Evolutionary conservation across 129 eudicot species (phyloP).

Genomic region (Arctium lappa): DNA sequence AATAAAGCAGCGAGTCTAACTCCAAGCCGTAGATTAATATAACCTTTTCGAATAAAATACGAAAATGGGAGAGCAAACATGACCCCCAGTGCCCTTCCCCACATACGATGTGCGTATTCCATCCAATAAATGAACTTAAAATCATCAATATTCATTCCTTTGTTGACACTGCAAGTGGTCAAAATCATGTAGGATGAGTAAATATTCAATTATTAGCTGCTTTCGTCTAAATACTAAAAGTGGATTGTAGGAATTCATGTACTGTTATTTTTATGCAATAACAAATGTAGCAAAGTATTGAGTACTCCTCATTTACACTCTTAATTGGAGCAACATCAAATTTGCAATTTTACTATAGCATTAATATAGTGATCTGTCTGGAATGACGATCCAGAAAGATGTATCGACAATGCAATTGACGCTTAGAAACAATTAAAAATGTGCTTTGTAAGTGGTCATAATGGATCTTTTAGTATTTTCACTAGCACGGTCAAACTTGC

Average conservation of each 20-base stretch:
- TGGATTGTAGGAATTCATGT: background rate
- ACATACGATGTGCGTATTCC: constrained; percentile 99
- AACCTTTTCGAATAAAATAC: constrained; percentile 85
- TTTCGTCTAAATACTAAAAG: background rate
- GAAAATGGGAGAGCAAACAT: constrained; percentile 97
- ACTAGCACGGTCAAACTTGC: background rate
- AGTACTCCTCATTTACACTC: constrained; percentile 19
- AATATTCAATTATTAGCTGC: background rate
- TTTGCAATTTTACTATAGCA: constrained; percentile 32
- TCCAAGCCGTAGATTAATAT: constrained; percentile 70
- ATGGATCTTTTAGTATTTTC: background rate
- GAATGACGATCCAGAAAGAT: constrained; percentile 40
- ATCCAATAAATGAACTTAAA: constrained; percentile 98
- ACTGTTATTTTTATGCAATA: background rate
- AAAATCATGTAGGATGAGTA: constrained; percentile 18
- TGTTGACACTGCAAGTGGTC: constrained; percentile 63
- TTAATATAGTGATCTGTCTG: constrained; percentile 36
- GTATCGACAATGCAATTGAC: constrained; percentile 33
- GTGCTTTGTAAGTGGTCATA: background rate
- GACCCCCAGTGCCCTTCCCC: constrained; percentile 97
- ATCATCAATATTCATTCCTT: constrained; percentile 85
- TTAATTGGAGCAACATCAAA: constrained; percentile 20
- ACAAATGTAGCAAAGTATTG: constrained; percentile 20
- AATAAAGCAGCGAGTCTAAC: constrained; percentile 70
- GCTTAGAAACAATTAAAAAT: background rate